A percentile compares a stretch with the other conserved stretches of the same genome.
Evolutionary conservation across 2,329 filamentous ascomycete genomes (phyloP).

Genomic region (Paraphaeosphaeria minitans): DNA sequence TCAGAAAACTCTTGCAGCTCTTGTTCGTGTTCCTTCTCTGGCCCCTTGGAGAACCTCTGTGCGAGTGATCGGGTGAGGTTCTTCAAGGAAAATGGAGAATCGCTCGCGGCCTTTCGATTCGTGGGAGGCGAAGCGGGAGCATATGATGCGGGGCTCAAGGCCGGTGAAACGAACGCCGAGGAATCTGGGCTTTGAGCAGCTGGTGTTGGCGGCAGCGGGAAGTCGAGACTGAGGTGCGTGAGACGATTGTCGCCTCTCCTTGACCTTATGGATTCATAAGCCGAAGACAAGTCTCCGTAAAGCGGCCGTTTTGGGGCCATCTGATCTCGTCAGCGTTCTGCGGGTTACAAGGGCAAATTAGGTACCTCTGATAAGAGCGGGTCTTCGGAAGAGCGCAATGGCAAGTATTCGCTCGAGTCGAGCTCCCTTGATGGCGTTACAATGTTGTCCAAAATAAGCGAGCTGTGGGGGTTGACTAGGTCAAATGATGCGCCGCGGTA

Average conservation of each 20-base stretch:
- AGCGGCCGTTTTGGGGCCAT: constrained; percentile 40
- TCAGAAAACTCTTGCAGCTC: constrained; percentile 32
- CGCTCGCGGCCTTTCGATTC: constrained; percentile 22
- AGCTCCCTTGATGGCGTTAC: constrained; percentile 44
- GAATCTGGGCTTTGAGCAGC: constrained; percentile 34
- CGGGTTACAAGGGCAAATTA: constrained; percentile 9
- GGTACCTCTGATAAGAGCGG: constrained; percentile 28
- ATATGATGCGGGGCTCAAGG: constrained; percentile 31
- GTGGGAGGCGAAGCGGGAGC: constrained; percentile 27
- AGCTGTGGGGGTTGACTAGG: constrained; percentile 47
- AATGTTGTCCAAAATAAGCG: constrained; percentile 42
- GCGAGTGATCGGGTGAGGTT: constrained; percentile 38
- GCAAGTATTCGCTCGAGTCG: constrained; percentile 41
- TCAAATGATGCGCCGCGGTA: constrained; percentile 49
- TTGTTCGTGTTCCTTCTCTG: constrained; percentile 20
- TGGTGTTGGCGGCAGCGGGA: constrained; percentile 34
- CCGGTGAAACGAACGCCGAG: constrained; percentile 33
- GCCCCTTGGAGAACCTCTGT: constrained; percentile 27
- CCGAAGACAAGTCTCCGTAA: constrained; percentile 37
- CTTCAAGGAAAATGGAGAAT: constrained; percentile 40
- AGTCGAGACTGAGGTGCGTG: constrained; percentile 16
- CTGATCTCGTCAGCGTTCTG: constrained; percentile 20
- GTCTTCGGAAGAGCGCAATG: constrained; percentile 32
- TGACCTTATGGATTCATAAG: constrained; percentile 35
- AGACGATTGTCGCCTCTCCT: constrained; percentile 25